Percentiles rank a stretch among this genome's conserved stretches.
Evolutionary conservation across 1,284 basidiomycete species (phyloP).

Genomic region (Rhodotorula glutinis): DNA sequence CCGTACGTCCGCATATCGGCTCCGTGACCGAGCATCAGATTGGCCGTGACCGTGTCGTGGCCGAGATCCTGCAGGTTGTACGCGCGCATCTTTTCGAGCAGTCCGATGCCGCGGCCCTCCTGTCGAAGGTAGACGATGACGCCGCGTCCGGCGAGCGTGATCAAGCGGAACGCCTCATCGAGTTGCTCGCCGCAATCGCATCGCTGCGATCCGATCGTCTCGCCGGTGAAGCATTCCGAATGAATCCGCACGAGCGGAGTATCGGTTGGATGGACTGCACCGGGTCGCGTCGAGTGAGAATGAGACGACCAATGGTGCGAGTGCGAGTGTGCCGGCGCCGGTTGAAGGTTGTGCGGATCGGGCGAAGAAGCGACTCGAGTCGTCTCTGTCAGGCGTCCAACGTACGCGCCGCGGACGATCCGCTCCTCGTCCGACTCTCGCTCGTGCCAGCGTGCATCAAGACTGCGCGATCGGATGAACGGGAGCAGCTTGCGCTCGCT

Average conservation of each 20-base stretch:
- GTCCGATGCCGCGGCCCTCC: constrained; percentile 96
- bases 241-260: constrained; percentile 90
- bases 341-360: constrained; percentile 6
- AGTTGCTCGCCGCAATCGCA: constrained; percentile 99
- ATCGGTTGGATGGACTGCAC: constrained; percentile 13
- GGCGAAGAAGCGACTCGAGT: constrained; percentile 59
- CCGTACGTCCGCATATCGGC: constrained; percentile 94
- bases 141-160: constrained; percentile 78
- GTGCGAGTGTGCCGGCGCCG: neutral
- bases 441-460: constrained; percentile 82
- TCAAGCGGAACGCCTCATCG: constrained; percentile 90
- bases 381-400: constrained; percentile 69
- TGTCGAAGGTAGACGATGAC: constrained; percentile 95
- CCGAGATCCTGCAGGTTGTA: constrained; percentile 99
- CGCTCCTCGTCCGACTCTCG: constrained; percentile 91
- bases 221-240: constrained; percentile 97
- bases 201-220: constrained; percentile 96
- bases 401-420: constrained; percentile 88
- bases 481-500: constrained; percentile 47
- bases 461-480: constrained; percentile 70
- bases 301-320: neutral
- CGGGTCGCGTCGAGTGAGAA: no score
- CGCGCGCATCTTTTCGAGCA: constrained; percentile 92
- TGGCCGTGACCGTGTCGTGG: constrained; percentile 96
- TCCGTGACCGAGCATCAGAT: constrained; percentile 87